These are phyloP conservation scores for Helenozyma rhizophorensis DNA, from an alignment of 805 yeast species.

Conservation along the genomic window DNA sequence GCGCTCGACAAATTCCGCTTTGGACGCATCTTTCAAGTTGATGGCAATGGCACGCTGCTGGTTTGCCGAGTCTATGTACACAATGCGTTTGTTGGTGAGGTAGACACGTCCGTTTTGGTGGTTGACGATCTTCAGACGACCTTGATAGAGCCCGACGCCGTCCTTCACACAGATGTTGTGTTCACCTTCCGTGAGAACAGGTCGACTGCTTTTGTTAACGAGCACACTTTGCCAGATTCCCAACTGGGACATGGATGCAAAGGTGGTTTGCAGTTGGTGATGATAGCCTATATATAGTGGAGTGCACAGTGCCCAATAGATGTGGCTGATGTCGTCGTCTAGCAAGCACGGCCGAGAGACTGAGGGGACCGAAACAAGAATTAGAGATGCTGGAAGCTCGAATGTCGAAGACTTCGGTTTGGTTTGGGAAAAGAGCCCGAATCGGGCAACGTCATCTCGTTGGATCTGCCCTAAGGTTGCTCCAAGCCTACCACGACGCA, in stretches of 20 bases:
- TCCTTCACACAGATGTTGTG: slow-evolving; percentile 31
- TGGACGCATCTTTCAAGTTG: slow-evolving; percentile 38
- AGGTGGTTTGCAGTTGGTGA: no score
- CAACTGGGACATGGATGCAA: slow-evolving; percentile 14
- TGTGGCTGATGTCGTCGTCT: no score
- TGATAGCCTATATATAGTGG: no score
- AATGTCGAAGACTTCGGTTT: no score
- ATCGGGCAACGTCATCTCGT: no score
- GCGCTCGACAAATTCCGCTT: slow-evolving; percentile 42
- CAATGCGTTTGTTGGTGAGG: slow-evolving; percentile 66
- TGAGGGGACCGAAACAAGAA: no score
- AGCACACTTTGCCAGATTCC: slow-evolving; percentile 32
- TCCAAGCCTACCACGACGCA: no score
- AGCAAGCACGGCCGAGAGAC: no score
- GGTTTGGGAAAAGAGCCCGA: no score
- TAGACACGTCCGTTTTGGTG: slow-evolving; percentile 76
- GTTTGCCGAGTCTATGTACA: slow-evolving; percentile 58
- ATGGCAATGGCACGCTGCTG: slow-evolving; percentile 46
- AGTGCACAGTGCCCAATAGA: no score
- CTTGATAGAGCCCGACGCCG: slow-evolving; percentile 69
- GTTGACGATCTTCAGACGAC: slow-evolving; percentile 55
- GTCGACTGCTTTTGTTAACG: slow-evolving; percentile 38
- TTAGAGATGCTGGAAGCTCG: no score
- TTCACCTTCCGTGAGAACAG: slow-evolving; percentile 31
- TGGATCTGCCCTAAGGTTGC: no score